These are phyloP conservation scores for Epichloe amarillans DNA, from an alignment of 2,329 filamentous ascomycete genomes.

Conservation along the genomic window DNA sequence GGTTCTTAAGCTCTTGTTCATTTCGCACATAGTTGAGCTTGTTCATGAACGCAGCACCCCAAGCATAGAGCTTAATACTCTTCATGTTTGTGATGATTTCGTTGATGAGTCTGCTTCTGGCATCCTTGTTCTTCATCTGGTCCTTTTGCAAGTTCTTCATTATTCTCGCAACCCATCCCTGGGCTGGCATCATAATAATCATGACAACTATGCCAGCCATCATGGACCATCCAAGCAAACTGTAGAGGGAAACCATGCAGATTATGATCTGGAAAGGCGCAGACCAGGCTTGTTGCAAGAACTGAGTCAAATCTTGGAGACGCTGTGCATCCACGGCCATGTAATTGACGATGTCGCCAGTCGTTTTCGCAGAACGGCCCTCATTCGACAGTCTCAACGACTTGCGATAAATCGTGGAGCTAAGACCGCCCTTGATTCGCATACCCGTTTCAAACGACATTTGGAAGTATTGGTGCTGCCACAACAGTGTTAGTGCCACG, in stretches of 20 bases:
- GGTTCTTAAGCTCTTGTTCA: conserved; percentile 85
- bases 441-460: conserved; percentile 89
- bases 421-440: conserved; percentile 85
- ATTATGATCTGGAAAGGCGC: conserved; percentile 92
- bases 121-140: conserved; percentile 99
- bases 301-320: conserved; percentile 87
- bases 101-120: conserved; percentile 82
- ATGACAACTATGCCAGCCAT: conserved; percentile 89
- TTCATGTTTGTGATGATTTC: conserved; percentile 99
- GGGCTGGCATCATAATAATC: conserved; percentile 94
- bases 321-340: conserved; percentile 98
- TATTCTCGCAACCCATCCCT: conserved; percentile 77
- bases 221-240: conserved; percentile 91
- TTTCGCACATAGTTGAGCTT: conserved; percentile 94
- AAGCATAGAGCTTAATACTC: conserved; percentile 96
- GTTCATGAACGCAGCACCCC: conserved; percentile 94
- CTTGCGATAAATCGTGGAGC: conserved; percentile 86
- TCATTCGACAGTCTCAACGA: conserved; percentile 85
- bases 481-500: neutral
- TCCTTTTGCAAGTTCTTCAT: conserved; percentile 92
- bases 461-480: conserved; percentile 86
- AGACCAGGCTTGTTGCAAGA: conserved; percentile 90
- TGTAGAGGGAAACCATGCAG: conserved; percentile 91
- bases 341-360: conserved; percentile 96
- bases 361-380: conserved; percentile 75